Evolutionary conservation across 257 asterid genomes (phyloP).

Genomic region (Coffea canephora): DNA sequence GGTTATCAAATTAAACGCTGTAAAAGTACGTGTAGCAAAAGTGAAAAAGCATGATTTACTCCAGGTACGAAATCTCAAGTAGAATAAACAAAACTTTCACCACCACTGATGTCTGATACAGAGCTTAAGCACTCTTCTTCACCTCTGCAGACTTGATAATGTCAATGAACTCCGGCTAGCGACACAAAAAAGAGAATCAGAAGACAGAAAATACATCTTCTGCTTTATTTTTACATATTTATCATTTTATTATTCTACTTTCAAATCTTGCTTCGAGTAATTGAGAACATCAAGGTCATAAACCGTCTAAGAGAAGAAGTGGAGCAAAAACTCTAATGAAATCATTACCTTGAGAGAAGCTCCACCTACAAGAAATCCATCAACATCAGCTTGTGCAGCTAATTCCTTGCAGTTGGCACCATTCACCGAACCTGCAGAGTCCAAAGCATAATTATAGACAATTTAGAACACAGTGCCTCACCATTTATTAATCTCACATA

Average conservation of each 20-base stretch:
- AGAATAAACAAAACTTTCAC: slow-evolving; percentile 35
- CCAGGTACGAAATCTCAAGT: slow-evolving; percentile 19
- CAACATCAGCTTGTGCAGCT: slow-evolving; percentile 66
- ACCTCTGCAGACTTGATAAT: slow-evolving; percentile 83
- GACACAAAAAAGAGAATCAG: background rate
- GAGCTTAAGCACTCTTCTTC: slow-evolving; percentile 59
- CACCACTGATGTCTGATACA: slow-evolving; percentile 12
- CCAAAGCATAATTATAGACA: background rate
- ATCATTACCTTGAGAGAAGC: slow-evolving; percentile 76
- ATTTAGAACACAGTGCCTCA: background rate
- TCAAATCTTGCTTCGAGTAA: background rate
- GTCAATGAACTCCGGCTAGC: slow-evolving; percentile 84
- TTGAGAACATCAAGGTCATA: background rate
- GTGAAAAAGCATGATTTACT: slow-evolving; percentile 1
- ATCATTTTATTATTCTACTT: background rate
- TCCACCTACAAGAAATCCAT: slow-evolving; percentile 89
- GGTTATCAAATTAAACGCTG: slow-evolving; percentile 11
- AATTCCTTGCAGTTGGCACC: slow-evolving; percentile 85
- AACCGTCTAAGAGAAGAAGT: background rate
- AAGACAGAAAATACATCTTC: background rate
- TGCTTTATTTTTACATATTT: background rate
- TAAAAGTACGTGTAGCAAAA: slow-evolving; percentile 12
- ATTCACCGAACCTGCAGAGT: slow-evolving; percentile 64
- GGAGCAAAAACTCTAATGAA: background rate
- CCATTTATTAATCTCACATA: background rate